phyloP scores from a whole-genome alignment of 176 grass and related monocot genomes.

The Oryza meridionalis region DNA sequence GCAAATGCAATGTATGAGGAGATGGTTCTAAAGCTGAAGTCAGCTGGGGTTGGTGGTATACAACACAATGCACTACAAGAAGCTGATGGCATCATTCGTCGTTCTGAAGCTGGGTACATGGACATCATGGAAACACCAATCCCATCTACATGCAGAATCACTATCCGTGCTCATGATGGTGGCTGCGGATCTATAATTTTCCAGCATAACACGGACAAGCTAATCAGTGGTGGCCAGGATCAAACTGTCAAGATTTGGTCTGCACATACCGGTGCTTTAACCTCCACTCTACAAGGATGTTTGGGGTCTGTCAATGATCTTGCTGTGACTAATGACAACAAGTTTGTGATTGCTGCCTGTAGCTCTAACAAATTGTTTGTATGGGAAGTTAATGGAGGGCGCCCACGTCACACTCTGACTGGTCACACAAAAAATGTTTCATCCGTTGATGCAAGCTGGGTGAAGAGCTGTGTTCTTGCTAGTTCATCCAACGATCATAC shows the following conservation, averaged over 20 bases:
- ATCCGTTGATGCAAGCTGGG: slow-evolving; percentile 79
- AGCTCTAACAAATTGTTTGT: slow-evolving; percentile 98
- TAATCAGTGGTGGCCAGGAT: slow-evolving; percentile 93
- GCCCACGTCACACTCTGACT: slow-evolving; percentile 84
- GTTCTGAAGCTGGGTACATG: slow-evolving; percentile 73
- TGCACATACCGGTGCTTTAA: slow-evolving; percentile 69
- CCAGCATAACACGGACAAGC: slow-evolving; percentile 80
- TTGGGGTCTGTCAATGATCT: slow-evolving; percentile 91
- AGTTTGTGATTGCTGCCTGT: slow-evolving; percentile 84
- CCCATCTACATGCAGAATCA: slow-evolving; percentile 74
- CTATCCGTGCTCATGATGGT: slow-evolving; percentile 88
- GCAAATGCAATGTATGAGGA: slow-evolving; percentile 98
- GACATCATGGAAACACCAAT: slow-evolving; percentile 59
- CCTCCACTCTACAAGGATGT: slow-evolving; percentile 72
- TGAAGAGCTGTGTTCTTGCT: slow-evolving; percentile 60
- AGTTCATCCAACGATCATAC: slow-evolving; percentile 87
- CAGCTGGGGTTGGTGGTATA: slow-evolving; percentile 74
- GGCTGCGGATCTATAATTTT: slow-evolving; percentile 83
- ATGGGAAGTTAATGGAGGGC: slow-evolving; percentile 77
- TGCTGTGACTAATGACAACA: slow-evolving; percentile 91
- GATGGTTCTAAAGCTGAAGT: slow-evolving; percentile 76
- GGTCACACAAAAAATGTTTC: slow-evolving; percentile 89
- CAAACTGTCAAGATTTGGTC: slow-evolving; percentile 95
- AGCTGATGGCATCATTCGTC: slow-evolving; percentile 85
- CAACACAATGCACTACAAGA: slow-evolving; percentile 85